Percentiles rank a stretch among this genome's conserved stretches.
Evolutionary conservation across 2,329 filamentous ascomycete genomes (phyloP).

Genomic region (Lasiodiplodia sp.): DNA sequence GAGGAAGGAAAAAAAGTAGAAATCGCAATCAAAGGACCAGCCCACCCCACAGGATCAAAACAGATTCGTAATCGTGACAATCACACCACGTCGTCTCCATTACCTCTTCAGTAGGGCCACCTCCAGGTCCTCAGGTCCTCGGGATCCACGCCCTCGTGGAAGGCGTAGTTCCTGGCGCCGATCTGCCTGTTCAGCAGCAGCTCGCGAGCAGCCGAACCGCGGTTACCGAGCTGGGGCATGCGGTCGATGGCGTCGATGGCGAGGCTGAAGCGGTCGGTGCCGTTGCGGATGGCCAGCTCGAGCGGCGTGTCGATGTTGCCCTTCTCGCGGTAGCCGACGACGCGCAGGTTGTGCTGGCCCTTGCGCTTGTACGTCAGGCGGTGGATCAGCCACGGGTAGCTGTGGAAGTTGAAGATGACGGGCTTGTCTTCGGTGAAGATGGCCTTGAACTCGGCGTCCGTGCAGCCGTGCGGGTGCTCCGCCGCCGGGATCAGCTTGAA

Average conservation of each 20-base stretch:
- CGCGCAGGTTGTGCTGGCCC: slow-evolving; percentile 71
- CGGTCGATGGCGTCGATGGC: slow-evolving; percentile 79
- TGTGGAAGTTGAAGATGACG: slow-evolving; percentile 85
- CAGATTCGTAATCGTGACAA: not conserved
- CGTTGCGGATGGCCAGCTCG: slow-evolving; percentile 78
- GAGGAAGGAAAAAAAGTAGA: not conserved
- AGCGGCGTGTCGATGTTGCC: slow-evolving; percentile 84
- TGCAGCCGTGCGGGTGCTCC: slow-evolving; percentile 77
- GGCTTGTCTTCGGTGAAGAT: slow-evolving; percentile 77
- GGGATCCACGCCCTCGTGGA: slow-evolving; percentile 73
- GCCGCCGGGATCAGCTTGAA: slow-evolving; percentile 77
- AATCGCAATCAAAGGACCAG: not conserved
- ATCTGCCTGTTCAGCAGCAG: slow-evolving; percentile 70
- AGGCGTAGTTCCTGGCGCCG: slow-evolving; percentile 68
- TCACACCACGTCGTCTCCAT: not conserved
- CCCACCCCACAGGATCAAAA: not conserved
- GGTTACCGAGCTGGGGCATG: slow-evolving; percentile 68
- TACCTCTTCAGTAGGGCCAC: slow-evolving; percentile 60
- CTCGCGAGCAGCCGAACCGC: slow-evolving; percentile 68
- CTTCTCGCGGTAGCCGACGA: slow-evolving; percentile 83
- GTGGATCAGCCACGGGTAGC: slow-evolving; percentile 81
- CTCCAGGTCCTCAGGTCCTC: slow-evolving; percentile 70
- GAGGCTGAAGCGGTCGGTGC: slow-evolving; percentile 77
- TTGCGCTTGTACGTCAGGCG: slow-evolving; percentile 77
- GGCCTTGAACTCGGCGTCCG: slow-evolving; percentile 69